phyloP scores from a whole-genome alignment of 345 rosid species.

The Brassica nigra region DNA sequence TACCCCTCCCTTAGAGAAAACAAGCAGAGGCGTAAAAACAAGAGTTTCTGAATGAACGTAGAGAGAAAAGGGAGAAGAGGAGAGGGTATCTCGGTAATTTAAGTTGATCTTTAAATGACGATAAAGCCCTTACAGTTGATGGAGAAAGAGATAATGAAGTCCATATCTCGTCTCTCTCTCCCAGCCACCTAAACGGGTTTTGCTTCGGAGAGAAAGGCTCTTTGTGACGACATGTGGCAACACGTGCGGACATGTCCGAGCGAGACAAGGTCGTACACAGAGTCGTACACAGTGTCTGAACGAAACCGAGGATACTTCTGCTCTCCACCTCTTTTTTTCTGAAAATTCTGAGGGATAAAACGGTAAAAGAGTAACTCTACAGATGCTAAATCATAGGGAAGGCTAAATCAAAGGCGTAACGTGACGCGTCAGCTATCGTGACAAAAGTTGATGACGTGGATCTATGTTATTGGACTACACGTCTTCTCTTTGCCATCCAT shows the following conservation, averaged over 20 bases:
- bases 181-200: slow-evolving; percentile 10
- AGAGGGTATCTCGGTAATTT: slow-evolving; percentile 12
- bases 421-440: slow-evolving; percentile 38
- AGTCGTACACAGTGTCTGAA: slow-evolving; percentile 22
- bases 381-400: slow-evolving; percentile 33
- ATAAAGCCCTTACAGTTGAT: slow-evolving; percentile 6
- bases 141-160: slow-evolving; percentile 20
- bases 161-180: slow-evolving; percentile 2
- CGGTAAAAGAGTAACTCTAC: slow-evolving; percentile 5
- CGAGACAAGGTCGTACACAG: slow-evolving; percentile 15
- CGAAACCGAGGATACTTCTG: slow-evolving; percentile 24
- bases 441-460: slow-evolving; percentile 27
- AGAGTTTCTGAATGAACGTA: slow-evolving; percentile 1
- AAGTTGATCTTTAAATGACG: not conserved
- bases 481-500: slow-evolving; percentile 3
- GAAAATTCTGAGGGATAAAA: slow-evolving; percentile 20
- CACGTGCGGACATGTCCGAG: slow-evolving; percentile 17
- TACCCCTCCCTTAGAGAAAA: slow-evolving; percentile 25
- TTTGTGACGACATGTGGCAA: slow-evolving; percentile 15
- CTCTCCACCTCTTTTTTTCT: not conserved
- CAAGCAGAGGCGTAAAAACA: slow-evolving; percentile 21
- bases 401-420: slow-evolving; percentile 27
- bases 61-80: not conserved
- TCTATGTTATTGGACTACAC: not conserved
- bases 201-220: not conserved